phyloP scores from a whole-genome alignment of 805 yeast genomes.

The Lachancea lanzarotensis region DNA sequence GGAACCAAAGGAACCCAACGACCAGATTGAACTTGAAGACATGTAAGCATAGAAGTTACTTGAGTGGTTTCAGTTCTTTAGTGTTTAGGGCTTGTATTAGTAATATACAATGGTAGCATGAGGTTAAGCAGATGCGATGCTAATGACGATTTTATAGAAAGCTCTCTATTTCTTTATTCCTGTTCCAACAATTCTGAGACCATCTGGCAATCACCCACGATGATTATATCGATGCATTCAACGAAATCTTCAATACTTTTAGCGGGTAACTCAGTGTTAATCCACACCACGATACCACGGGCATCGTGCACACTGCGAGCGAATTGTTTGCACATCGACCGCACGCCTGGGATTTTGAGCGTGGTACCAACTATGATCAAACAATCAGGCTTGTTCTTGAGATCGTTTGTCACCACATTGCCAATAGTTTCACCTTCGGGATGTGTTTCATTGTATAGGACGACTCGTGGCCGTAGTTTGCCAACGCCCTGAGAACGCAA shows the following conservation, averaged over 20 bases:
- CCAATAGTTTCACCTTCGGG: slow-evolving; percentile 90
- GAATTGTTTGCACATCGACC: slow-evolving; percentile 54
- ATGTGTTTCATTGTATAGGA: slow-evolving; percentile 66
- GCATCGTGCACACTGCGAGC: slow-evolving; percentile 49
- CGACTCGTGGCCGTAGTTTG: slow-evolving; percentile 56
- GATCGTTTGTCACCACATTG: slow-evolving; percentile 59
- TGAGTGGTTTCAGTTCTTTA: not conserved
- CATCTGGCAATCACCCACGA: slow-evolving; percentile 61
- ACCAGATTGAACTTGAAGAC: slow-evolving; percentile 60
- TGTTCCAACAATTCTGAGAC: slow-evolving; percentile 25
- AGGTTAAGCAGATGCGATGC: no score
- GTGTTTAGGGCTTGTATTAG: not conserved
- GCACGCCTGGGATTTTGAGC: slow-evolving; percentile 70
- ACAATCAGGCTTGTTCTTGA: slow-evolving; percentile 64
- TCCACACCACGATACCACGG: slow-evolving; percentile 56
- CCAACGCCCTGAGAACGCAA: slow-evolving; percentile 60
- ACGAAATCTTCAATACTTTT: slow-evolving; percentile 43
- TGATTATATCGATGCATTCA: slow-evolving; percentile 49
- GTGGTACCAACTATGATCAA: slow-evolving; percentile 80
- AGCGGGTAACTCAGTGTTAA: slow-evolving; percentile 51
- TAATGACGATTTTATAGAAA: not conserved
- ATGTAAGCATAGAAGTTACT: slow-evolving; percentile 30
- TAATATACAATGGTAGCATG: not conserved
- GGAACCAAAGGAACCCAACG: slow-evolving; percentile 94
- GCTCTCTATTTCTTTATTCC: not conserved